Percentiles rank a stretch among this genome's conserved stretches.
phyloP scores from a whole-genome alignment of 257 asterid species.

The Orobanche coerulescens region DNA sequence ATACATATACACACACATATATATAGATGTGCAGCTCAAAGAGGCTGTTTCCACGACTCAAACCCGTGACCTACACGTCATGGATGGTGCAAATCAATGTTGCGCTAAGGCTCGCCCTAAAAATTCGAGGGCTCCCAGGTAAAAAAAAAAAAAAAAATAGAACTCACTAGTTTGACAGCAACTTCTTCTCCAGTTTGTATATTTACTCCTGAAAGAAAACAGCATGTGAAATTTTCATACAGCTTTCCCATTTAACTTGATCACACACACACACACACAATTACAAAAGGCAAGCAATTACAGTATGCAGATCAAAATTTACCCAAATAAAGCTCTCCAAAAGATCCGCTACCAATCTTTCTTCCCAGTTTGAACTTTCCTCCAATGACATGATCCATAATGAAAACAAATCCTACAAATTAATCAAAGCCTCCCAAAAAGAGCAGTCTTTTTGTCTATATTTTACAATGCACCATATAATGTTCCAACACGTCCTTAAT shows the following conservation, averaged over 20 bases:
- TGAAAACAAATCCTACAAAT: conserved; percentile 23
- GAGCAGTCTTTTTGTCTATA: not conserved
- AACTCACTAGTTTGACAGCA: conserved; percentile 86
- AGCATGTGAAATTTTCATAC: not conserved
- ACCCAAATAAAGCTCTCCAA: conserved; percentile 97
- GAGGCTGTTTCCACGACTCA: too few species aligned
- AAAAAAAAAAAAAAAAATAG: too few species aligned
- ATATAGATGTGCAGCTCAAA: too few species aligned
- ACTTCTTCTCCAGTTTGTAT: conserved; percentile 96
- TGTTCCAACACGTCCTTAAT: conserved; percentile 12
- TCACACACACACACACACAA: not conserved
- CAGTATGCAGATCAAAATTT: conserved; percentile 15
- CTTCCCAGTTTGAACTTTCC: conserved; percentile 94
- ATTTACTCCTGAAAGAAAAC: conserved; percentile 56
- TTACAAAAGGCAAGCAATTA: not conserved
- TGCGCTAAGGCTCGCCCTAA: too few species aligned
- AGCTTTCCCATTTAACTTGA: not conserved
- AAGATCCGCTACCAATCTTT: conserved; percentile 96
- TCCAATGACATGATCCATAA: conserved; percentile 88
- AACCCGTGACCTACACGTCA: too few species aligned
- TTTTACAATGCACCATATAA: conserved; percentile 18
- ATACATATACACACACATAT: too few species aligned
- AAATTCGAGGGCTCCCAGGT: not conserved
- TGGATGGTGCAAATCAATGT: too few species aligned
- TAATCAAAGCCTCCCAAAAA: conserved; percentile 17